A percentile compares a stretch with the other conserved stretches of the same genome.
Evolutionary conservation across 306 rosid species (phyloP).

Genomic region (Dicorynia guianensis): DNA sequence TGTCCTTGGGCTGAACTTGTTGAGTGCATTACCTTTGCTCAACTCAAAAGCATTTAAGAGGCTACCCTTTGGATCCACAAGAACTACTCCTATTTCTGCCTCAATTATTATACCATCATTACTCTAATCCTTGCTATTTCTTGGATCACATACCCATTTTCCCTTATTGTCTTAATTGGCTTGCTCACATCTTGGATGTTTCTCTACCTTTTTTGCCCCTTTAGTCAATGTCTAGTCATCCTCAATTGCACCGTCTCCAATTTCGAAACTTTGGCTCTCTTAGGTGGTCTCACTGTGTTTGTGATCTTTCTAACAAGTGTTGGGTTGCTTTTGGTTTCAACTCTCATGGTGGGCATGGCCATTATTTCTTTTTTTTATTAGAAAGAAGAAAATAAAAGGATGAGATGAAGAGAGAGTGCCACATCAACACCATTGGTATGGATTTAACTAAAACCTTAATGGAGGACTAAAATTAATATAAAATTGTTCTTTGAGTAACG

Average conservation of each 20-base stretch:
- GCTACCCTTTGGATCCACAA: slow-evolving; percentile 87
- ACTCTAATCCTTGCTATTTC: slow-evolving; percentile 65
- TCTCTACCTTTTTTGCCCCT: slow-evolving; percentile 91
- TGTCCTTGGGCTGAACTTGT: slow-evolving; percentile 88
- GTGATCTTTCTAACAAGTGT: slow-evolving; percentile 85
- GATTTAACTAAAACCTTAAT: too few relatives aligned
- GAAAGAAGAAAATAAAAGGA: too few relatives aligned
- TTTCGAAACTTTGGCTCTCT: slow-evolving; percentile 67
- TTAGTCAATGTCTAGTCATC: slow-evolving; percentile 86
- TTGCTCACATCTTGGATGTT: slow-evolving; percentile 83
- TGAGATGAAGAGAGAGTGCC: too few relatives aligned
- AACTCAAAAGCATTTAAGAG: slow-evolving; percentile 77
- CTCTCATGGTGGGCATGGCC: slow-evolving; percentile 67
- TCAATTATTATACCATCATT: slow-evolving; percentile 71
- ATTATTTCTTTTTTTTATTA: too few relatives aligned
- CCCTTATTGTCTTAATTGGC: slow-evolving; percentile 66
- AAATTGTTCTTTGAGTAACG: too few relatives aligned
- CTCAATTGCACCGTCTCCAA: slow-evolving; percentile 75
- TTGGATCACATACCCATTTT: slow-evolving; percentile 74
- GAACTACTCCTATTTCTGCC: slow-evolving; percentile 83
- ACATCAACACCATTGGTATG: too few relatives aligned
- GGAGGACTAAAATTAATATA: too few relatives aligned
- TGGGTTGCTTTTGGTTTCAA: slow-evolving; percentile 76
- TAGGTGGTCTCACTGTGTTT: slow-evolving; percentile 60
- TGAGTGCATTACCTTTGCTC: slow-evolving; percentile 73